Base-by-base conservation (phyloP, 164 flowering plant species). In the Umbellularia californica region DNA sequence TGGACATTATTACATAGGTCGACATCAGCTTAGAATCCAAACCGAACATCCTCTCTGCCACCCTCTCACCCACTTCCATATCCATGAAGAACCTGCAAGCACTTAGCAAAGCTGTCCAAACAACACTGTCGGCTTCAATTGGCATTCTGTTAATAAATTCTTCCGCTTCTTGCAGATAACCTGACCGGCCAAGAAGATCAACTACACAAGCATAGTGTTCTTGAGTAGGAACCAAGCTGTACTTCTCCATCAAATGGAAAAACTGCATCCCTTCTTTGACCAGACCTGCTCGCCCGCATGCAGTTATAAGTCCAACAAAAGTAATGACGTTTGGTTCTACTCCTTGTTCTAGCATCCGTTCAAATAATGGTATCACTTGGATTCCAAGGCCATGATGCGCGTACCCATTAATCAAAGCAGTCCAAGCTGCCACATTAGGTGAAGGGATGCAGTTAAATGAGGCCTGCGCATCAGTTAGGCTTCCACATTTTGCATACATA, bases 401-500 rank as follows among this genome's bases (percentile, higher is more conserved):
- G 81, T 77, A 83, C 2, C 90, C 95, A 79, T 84, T 82, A n/a
- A 93, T 87, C 70, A 93, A 77, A 74, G 92, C 87, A 0, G 92
- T 90, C 91, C 90, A 91, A 41, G 97, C 87, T 10, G 89, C 90
- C 74, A 90, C 94, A 81, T 90, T 89, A n/a, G 92, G 90, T 5
- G 81, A 81, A 62, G 79, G 66, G 28, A 90, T 88, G 79, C 63
- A 50, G n/a, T 7, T 25, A 80, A 93, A 91, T 35, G 90, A 81
- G 58, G n/a, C 60, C 51, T 72, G 77, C 67, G 97, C 90, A 80
- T 86, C 88, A 50, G 22, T 13, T 6, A 91, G 83, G 79, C 79
- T 84, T 55, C 98, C 96, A 78, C 96, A 91, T 86, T 87, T 91
- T 13, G 94, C 85, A 74, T 93, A 93, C 93, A 90, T 90, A 76